A percentile compares a stretch with the other conserved stretches of the same genome.
Conservation (phyloP, 352 stramenopile genomes). For the Phytophthora capsici region DNA sequence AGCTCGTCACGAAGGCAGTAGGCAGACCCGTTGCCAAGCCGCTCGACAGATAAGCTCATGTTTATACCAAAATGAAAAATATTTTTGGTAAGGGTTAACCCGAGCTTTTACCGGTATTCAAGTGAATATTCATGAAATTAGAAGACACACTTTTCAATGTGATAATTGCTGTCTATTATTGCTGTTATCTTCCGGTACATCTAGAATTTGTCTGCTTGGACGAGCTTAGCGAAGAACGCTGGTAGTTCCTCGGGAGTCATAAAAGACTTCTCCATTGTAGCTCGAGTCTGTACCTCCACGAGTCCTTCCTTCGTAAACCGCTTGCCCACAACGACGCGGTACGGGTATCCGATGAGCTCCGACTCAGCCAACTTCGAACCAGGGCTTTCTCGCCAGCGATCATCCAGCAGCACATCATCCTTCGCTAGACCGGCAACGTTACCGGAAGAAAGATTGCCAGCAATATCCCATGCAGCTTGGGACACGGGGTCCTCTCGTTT, state of each 20-base stretch:
- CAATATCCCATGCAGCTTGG: conserved; percentile 55
- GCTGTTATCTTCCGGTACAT: conserved; percentile 17
- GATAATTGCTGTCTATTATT: conserved; percentile 3
- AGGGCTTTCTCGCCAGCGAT: conserved; percentile 82
- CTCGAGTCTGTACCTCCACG: conserved; percentile 76
- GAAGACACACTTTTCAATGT: too few species aligned
- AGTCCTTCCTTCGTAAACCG: conserved; percentile 76
- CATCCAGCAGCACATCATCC: conserved; percentile 83
- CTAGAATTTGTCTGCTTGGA: conserved; percentile 28
- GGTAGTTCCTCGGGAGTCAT: conserved; percentile 49
- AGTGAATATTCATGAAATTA: too few species aligned
- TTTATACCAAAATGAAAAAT: neutral
- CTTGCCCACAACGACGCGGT: conserved; percentile 85
- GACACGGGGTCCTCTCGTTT: conserved; percentile 55
- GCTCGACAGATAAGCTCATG: conserved; percentile 77
- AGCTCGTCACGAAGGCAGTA: conserved; percentile 72
- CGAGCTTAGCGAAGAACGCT: conserved; percentile 42
- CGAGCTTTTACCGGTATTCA: too few species aligned
- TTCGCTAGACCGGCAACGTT: conserved; percentile 34
- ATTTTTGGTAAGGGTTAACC: too few species aligned
- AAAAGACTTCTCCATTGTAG: conserved; percentile 72
- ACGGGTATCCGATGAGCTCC: conserved; percentile 88
- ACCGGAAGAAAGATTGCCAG: conserved; percentile 51
- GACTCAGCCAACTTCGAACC: conserved; percentile 86
- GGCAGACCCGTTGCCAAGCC: conserved; percentile 69